phyloP scores from a whole-genome alignment of 345 rosid species.

The Aethionema arabicum region DNA sequence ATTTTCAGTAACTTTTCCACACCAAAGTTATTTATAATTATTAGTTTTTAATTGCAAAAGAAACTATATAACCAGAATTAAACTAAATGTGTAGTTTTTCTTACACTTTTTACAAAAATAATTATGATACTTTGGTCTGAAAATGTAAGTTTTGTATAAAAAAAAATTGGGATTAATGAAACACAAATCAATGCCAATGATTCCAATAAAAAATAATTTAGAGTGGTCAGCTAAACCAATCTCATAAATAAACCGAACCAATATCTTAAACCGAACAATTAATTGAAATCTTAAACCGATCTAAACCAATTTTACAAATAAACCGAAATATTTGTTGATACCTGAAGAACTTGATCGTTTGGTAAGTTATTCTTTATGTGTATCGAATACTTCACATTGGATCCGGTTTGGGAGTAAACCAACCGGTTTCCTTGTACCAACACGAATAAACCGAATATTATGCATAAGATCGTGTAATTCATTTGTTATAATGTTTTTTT shows the following conservation, averaged over 20 bases:
- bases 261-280: neutral
- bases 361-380: neutral
- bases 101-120: no score
- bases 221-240: neutral
- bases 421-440: neutral
- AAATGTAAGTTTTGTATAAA: no score
- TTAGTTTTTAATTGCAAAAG: no score
- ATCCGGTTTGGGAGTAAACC: neutral
- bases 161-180: no score
- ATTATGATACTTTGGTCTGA: no score
- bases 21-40: no score
- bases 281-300: neutral
- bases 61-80: no score
- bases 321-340: neutral
- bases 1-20: no score
- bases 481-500: neutral
- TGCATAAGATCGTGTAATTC: neutral
- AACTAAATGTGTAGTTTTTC: no score
- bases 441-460: neutral
- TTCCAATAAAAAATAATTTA: no score
- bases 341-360: slow-evolving; percentile 1
- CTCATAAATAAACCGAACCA: neutral
- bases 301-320: no score
- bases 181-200: no score
- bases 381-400: neutral